Evolutionary conservation across 306 rosid species (phyloP).

Genomic region (Cyclanthera cordifolia): DNA sequence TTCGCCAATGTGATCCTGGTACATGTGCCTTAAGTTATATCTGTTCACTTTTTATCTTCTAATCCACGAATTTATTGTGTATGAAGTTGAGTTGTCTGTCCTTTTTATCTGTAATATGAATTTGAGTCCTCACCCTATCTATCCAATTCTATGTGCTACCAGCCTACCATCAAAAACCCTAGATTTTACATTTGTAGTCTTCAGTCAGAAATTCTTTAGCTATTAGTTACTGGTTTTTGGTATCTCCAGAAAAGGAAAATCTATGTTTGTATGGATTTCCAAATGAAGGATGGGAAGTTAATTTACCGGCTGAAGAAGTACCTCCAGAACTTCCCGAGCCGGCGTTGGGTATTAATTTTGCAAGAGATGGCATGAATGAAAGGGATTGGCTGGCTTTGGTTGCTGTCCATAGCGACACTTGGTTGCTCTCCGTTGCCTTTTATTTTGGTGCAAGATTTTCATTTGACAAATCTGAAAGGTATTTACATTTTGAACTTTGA

Average conservation of each 20-base stretch:
- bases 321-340: slow-evolving; percentile 97
- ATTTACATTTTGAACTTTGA: slow-evolving; percentile 1
- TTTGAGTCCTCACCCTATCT: not conserved
- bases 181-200: not conserved
- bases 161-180: not conserved
- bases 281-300: slow-evolving; percentile 92
- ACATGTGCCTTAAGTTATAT: not conserved
- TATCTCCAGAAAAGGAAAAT: slow-evolving; percentile 77
- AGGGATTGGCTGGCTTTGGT: slow-evolving; percentile 84
- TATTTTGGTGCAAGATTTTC: slow-evolving; percentile 93
- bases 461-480: slow-evolving; percentile 77
- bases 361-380: slow-evolving; percentile 90
- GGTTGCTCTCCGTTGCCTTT: slow-evolving; percentile 86
- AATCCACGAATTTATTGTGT: not conserved
- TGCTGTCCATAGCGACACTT: slow-evolving; percentile 92
- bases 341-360: slow-evolving; percentile 86
- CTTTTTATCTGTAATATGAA: not conserved
- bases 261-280: slow-evolving; percentile 76
- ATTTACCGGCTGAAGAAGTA: slow-evolving; percentile 95
- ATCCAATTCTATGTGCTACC: not conserved
- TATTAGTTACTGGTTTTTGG: not conserved
- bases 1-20: slow-evolving; percentile 86
- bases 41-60: slow-evolving; percentile 11
- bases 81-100: not conserved
- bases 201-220: not conserved